Evolutionary conservation across 2,329 filamentous ascomycete genomes (phyloP), one percentile per base, ranked within the genome.

Genomic region (Kalmusia sp.): DNA sequence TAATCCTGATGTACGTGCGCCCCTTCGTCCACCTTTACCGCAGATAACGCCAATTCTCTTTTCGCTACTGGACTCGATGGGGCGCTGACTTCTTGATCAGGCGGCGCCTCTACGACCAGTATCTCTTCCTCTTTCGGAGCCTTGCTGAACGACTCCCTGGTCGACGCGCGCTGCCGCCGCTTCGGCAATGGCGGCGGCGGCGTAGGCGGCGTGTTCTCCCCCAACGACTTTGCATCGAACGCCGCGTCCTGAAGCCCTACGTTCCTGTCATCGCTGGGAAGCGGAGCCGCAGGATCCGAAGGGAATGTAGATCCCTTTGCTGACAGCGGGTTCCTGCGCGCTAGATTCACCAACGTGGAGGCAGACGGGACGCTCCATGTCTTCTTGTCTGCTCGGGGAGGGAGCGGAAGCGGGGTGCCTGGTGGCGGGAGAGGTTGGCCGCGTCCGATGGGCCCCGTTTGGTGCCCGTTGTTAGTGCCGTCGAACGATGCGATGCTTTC

Each of bases 401-500:
- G 88, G 35, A 80, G 84, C 2, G 92, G 92, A 1, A 96, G 80
- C 3, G 92, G 92, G 38, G 84, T 87, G 2, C 92, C 92, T 6
- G 38, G 46, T 5, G 38, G 38, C 24, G 35, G 38, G 11, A 49
- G 27, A 24, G 35, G 46, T 15, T 40, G 46, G 3, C 35, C 35
- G 4, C 46, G 14, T n/a, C 44, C 44, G 8, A 47, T 47, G 9
- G 44, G 44, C 4, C 33, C 44, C 12, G 24, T 45, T 6, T 45
- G 28, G 15, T 27, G 43, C 9, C 21, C 19, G 30, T 35, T 37
- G n/a, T 34, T 34, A 15, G 43, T 14, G n/a, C 14, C 7, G 15
- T 30, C 25, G 11, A 5, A 8, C 17, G 12, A 17, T 8, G 19
- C 34, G 55, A 55, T 4, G 52, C 54, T 22, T 54, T 58, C 4